Percentiles rank a stretch among this genome's conserved stretches.
Evolutionary conservation across 441 rosid genomes (phyloP).

Genomic region (Corymbia citriodora): DNA sequence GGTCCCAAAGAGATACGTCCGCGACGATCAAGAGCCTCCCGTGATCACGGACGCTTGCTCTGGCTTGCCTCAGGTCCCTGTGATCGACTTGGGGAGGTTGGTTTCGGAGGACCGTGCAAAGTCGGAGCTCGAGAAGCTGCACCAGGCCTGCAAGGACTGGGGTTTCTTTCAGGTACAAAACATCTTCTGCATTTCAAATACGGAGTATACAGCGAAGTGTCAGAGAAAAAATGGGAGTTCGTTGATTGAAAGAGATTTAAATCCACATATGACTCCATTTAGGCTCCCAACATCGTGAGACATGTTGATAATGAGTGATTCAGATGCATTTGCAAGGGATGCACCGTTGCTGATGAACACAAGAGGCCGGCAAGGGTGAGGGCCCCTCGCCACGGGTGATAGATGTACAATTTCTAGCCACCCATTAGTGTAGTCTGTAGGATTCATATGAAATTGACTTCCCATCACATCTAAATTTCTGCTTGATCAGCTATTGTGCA

Average conservation of each 20-base stretch:
- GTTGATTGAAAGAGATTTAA: not conserved
- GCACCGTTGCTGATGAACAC: not conserved
- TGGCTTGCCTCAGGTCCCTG: not conserved
- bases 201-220: not conserved
- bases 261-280: not conserved
- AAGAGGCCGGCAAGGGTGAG: not conserved
- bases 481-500: not conserved
- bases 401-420: not conserved
- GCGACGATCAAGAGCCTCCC: not conserved
- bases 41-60: not conserved
- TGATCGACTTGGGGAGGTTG: not conserved
- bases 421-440: not conserved
- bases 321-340: not conserved
- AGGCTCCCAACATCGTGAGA: not conserved
- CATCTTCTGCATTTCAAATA: not conserved
- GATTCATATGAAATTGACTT: not conserved
- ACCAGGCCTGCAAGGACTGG: constrained; percentile 9
- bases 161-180: constrained; percentile 4
- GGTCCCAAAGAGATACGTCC: not conserved
- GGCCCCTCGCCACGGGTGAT: not conserved
- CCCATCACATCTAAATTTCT: not conserved
- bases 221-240: not conserved
- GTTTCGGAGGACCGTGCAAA: not conserved
- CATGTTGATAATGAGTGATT: not conserved
- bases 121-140: not conserved